A percentile compares a stretch with the other conserved stretches of the same genome.
Evolutionary conservation across 257 asterid genomes (phyloP).

Genomic region (Lycium ferocissimum): DNA sequence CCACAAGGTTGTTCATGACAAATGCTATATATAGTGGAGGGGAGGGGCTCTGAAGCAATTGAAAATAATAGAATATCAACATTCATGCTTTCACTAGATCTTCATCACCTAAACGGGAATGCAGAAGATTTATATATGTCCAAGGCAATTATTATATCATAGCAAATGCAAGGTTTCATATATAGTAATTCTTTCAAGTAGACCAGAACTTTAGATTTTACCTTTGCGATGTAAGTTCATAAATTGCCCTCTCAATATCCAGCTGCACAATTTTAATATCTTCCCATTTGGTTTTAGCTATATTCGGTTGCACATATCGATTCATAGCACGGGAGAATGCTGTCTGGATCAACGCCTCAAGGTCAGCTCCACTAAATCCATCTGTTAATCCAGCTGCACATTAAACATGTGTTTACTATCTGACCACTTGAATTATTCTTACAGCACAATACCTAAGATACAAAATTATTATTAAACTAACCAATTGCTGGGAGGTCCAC

Average conservation of each 20-base stretch:
- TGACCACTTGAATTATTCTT: not conserved
- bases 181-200: too few species aligned
- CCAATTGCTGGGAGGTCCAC: not conserved
- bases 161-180: not conserved
- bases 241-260: not conserved
- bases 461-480: not conserved
- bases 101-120: not conserved
- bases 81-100: not conserved
- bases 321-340: not conserved
- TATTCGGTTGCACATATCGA: not conserved
- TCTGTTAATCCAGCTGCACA: not conserved
- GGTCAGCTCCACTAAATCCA: not conserved
- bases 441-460: not conserved
- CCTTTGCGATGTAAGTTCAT: not conserved
- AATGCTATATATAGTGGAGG: not conserved
- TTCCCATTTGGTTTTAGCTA: not conserved
- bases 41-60: not conserved
- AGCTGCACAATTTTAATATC: not conserved
- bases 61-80: not conserved
- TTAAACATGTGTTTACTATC: not conserved
- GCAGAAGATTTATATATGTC: not conserved
- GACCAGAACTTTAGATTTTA: not conserved
- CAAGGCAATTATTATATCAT: not conserved
- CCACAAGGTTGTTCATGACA: too few species aligned
- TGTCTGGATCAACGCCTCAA: not conserved